These are phyloP conservation scores for Ascochyta fabae DNA, from an alignment of 2,329 filamentous ascomycete species.

Conservation along the genomic window DNA sequence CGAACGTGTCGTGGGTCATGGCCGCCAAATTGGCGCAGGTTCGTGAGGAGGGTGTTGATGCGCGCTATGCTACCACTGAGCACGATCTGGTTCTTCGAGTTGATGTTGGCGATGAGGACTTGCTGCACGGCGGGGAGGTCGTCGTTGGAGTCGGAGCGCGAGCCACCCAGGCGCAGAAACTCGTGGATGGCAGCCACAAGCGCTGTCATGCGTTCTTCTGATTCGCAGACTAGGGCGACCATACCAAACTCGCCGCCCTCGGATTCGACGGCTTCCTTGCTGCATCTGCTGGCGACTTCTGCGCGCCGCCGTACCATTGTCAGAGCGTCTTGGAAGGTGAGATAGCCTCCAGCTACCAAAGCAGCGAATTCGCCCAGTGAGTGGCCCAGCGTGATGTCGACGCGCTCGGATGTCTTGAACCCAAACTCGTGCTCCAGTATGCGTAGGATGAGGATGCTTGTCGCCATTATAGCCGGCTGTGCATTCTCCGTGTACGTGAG, in stretches of 20 bases:
- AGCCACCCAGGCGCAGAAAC: constrained; percentile 73
- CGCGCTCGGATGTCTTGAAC: constrained; percentile 72
- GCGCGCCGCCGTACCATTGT: constrained; percentile 78
- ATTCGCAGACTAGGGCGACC: constrained; percentile 88
- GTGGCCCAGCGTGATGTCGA: constrained; percentile 87
- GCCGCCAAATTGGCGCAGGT: constrained; percentile 86
- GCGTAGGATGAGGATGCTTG: constrained; percentile 85
- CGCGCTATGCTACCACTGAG: constrained; percentile 84
- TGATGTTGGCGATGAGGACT: constrained; percentile 91
- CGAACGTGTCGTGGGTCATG: constrained; percentile 89
- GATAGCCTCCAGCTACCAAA: constrained; percentile 81
- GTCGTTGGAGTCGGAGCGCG: constrained; percentile 67
- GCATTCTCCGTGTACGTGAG: constrained; percentile 86
- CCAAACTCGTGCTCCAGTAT: constrained; percentile 85
- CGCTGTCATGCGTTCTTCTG: constrained; percentile 70
- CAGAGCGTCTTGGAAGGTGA: constrained; percentile 78
- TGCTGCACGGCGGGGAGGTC: constrained; percentile 80
- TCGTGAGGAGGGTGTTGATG: constrained; percentile 81
- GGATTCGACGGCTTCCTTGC: constrained; percentile 66
- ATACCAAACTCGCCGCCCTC: constrained; percentile 89
- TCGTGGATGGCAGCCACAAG: constrained; percentile 78
- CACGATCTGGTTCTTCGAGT: constrained; percentile 95
- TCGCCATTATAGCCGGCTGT: constrained; percentile 96
- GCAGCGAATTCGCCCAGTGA: constrained; percentile 93
- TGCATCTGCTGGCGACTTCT: constrained; percentile 82